Evolutionary conservation across 768 basidiomycete species (phyloP), one percentile per base, ranked within the genome.

Genomic region (Chalciporus piperatus): DNA sequence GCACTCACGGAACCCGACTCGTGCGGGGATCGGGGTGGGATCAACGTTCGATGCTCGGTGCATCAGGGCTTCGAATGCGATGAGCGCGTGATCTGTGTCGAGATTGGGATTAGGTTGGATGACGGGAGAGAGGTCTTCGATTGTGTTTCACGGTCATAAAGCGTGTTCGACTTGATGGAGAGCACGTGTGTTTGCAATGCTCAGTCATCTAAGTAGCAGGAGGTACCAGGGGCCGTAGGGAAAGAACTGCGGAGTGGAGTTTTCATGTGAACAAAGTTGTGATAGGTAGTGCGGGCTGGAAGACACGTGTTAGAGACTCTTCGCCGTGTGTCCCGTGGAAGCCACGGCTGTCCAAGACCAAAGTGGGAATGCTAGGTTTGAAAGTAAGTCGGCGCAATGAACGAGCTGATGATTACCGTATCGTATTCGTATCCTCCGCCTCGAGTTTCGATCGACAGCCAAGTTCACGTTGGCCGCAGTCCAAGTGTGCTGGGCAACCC

Each of bases 41-140:
- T 60, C 51, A 44, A 23, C 16, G 47, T 6, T 43, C 37, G 45
- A 59, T 38, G 54, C 12, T 40, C 22, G 22, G 40, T 23, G 22
- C 10, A 41, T 41, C 25, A 6, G 39, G 1, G 3, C 32, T 47
- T 57, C 41, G 41, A 48, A 47, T 48, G 55, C 62, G 62, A 53
- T 40, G 62, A 56, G 43, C 56, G 56, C 61, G 62, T 53, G 59
- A 63, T 65, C 59, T 61, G 22, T 23, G 59, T 9, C 28, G 22
- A 62, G 61, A 61, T 63, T 61, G 50, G 54, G 49, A 60, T 60
- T 60, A 59, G 51, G 60, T 50, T 61, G 51, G 17, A 38, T 57
- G 50, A 61, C 32, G 13, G 32, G 48, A 59, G 45, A 50, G 41
- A 7, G 32, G 13, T 4, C 32, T 32, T 19, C 58, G 56, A 57